phyloP scores from a whole-genome alignment of 1,139 yeast genomes.

The Blastobotrys elegans region DNA sequence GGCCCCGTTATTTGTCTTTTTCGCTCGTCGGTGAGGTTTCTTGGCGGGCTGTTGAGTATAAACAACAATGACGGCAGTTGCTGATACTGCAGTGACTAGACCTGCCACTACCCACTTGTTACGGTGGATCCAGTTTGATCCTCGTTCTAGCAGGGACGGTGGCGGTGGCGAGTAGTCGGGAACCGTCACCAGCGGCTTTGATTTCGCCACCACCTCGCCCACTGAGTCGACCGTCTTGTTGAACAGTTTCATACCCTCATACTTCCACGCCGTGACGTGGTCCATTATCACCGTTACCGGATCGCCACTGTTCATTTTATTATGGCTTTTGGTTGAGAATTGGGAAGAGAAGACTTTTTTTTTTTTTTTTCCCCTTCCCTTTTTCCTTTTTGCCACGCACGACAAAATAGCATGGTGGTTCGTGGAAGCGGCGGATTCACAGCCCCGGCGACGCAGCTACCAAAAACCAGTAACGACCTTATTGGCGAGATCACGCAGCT shows the following conservation, averaged over 20 bases:
- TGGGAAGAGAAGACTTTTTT: too few species aligned
- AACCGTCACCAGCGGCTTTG: conserved; percentile 1
- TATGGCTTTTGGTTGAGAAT: too few species aligned
- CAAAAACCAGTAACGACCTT: conserved; percentile 15
- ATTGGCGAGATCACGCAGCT: conserved; percentile 20
- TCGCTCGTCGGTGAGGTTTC: conserved; percentile 48
- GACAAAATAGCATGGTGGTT: neutral
- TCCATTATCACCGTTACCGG: conserved; percentile 28
- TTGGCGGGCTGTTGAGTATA: conserved; percentile 19
- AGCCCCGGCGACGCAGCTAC: neutral
- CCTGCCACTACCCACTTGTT: conserved; percentile 26
- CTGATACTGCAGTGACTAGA: conserved; percentile 19
- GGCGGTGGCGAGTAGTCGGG: conserved; percentile 28
- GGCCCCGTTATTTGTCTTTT: conserved; percentile 61
- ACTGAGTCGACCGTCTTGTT: conserved; percentile 22
- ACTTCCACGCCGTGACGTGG: conserved; percentile 22
- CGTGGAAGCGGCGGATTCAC: neutral
- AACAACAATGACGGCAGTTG: conserved; percentile 24
- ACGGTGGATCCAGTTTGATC: conserved; percentile 27
- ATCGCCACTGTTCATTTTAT: conserved; percentile 17
- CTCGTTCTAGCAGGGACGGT: conserved; percentile 20
- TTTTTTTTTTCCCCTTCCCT: neutral
- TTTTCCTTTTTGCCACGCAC: neutral
- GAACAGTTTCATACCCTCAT: conserved; percentile 23
- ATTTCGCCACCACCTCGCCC: neutral